These are phyloP conservation scores for Penicillium daleae DNA, from an alignment of 495 filamentous ascomycete genomes.

Conservation along the genomic window DNA sequence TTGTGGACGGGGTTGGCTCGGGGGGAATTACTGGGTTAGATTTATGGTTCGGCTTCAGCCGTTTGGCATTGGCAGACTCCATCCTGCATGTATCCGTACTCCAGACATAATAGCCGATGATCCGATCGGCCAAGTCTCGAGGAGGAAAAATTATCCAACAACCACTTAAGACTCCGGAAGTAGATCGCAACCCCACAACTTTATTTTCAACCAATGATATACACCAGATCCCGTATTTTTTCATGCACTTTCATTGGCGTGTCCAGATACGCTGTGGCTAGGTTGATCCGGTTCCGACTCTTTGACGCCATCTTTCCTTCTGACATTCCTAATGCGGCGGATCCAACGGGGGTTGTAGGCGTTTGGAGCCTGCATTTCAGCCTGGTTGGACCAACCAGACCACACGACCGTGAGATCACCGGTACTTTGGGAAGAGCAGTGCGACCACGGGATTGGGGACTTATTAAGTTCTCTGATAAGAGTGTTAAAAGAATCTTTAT, in stretches of 20 bases:
- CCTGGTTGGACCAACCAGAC: conserved; percentile 5
- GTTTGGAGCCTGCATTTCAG: too few relatives aligned
- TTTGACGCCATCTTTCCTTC: conserved; percentile 35
- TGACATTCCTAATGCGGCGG: conserved; percentile 21
- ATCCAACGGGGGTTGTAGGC: background rate
- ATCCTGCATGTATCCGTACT: too few relatives aligned
- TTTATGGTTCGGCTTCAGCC: too few relatives aligned
- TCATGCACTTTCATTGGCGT: background rate
- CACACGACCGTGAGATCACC: background rate
- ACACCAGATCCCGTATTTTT: background rate
- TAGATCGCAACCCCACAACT: background rate
- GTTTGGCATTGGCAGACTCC: too few relatives aligned
- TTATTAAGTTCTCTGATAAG: background rate
- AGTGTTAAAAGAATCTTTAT: background rate
- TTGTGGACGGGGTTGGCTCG: too few relatives aligned
- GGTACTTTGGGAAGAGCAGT: background rate
- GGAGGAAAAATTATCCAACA: background rate
- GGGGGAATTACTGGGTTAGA: too few relatives aligned
- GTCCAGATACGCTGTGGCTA: background rate
- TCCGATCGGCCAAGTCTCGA: background rate
- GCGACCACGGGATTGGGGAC: background rate
- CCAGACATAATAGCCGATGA: too few relatives aligned
- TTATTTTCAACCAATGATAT: background rate
- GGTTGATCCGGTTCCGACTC: conserved; percentile 6
- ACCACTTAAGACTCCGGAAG: too few relatives aligned